phyloP scores from a whole-genome alignment of 1,139 yeast genomes.

The Zygosaccharomyces sapae region DNA sequence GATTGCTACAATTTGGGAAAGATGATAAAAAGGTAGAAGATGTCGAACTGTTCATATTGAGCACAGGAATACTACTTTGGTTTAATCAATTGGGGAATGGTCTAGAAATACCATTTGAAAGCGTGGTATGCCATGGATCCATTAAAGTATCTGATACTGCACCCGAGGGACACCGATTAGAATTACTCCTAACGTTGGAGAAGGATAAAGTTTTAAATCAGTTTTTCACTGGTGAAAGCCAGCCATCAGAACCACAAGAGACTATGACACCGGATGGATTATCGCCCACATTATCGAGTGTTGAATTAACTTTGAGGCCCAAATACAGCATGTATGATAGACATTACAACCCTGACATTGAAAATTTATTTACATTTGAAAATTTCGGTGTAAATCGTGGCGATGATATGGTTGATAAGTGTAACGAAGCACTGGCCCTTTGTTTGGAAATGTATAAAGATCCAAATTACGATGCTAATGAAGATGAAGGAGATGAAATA shows the following conservation, averaged over 20 bases:
- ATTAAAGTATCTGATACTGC: conserved; percentile 17
- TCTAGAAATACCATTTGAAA: conserved; percentile 36
- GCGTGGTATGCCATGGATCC: conserved; percentile 37
- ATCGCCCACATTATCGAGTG: conserved; percentile 21
- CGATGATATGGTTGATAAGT: conserved; percentile 36
- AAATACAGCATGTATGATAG: conserved; percentile 37
- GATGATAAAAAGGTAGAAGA: conserved; percentile 18
- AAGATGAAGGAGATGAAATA: conserved; percentile 4
- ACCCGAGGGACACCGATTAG: conserved; percentile 29
- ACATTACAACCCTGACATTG: conserved; percentile 36
- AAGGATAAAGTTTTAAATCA: conserved; percentile 28
- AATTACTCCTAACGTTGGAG: conserved; percentile 28
- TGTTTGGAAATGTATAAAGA: conserved; percentile 29
- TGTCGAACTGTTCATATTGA: conserved; percentile 39
- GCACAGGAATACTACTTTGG: conserved; percentile 39
- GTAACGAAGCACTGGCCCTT: conserved; percentile 31
- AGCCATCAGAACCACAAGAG: conserved; percentile 4
- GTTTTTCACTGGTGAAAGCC: conserved; percentile 18
- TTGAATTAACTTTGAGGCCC: conserved; percentile 37
- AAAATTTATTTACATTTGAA: conserved; percentile 37
- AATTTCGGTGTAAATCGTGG: conserved; percentile 40
- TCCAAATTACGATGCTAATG: conserved; percentile 11
- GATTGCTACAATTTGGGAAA: conserved; percentile 14
- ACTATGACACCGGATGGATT: not conserved
- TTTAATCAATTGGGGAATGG: conserved; percentile 36